Evolutionary conservation across 2,329 filamentous ascomycete genomes (phyloP), one percentile per base, ranked within the genome.

Genomic region (Aspergillus piperis): DNA sequence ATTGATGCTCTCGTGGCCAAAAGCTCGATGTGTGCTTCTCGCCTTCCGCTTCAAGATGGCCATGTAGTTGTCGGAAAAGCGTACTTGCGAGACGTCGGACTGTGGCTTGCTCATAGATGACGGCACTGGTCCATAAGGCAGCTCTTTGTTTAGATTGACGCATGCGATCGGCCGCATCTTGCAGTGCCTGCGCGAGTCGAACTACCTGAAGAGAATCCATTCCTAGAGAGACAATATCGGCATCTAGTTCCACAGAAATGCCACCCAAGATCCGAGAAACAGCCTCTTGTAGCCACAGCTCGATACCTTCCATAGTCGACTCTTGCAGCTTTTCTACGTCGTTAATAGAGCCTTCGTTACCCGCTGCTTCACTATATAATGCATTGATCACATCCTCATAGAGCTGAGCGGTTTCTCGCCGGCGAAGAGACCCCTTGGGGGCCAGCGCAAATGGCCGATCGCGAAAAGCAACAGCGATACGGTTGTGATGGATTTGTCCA

Each of bases 371-470:
- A 30, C 13, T 32, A 36, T 61, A 58, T 3, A 61, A 2, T 2
- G 27, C 41, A 7, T 67, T 59, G 17, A 69, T 59, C 5, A 65
- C 62, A 3, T 54, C 25, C 10, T 44, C 41, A 41, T 67, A 69
- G 23, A 59, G 51, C 11, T 50, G 30, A 11, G 57, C 27, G 3
- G 62, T 47, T 3, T 54, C 21, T 23, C 59, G 50, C 49, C 25
- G 62, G 57, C n/a, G 59, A 51, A 27, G 55, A 41, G 23, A 25
- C 6, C 79, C 77, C 66, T 84, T 83, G 3, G 77, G 73, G 0
- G 82, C 79, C 5, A 73, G 73, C 1, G 74, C 62, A 39, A 83
- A 81, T 0, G 79, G 78, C 64, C 79, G 80, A 11, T 72, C 68
- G 6, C 68, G 67, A 13, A 75, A 72, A 0, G 79, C 67, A 42